Percentiles rank a stretch among this genome's conserved stretches.
Conservation (phyloP, 345 rosid species). For the Carallia pectinifolia region DNA sequence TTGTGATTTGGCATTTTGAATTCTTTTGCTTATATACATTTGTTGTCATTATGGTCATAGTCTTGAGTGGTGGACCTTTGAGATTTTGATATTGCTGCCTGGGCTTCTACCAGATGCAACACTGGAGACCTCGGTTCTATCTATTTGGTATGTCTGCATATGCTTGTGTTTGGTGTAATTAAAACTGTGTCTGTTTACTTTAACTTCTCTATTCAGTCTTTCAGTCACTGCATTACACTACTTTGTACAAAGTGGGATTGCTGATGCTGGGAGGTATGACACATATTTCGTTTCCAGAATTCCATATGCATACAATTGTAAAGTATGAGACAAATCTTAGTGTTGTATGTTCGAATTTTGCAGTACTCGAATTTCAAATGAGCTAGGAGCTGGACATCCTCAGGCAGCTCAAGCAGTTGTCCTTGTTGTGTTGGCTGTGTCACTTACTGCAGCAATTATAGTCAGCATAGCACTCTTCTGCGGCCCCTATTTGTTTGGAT, state of each 20-base stretch:
- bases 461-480: conserved; percentile 28
- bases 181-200: not conserved
- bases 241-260: not conserved
- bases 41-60: not conserved
- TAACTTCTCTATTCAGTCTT: not conserved
- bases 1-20: too few species aligned
- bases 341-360: not conserved
- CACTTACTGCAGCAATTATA: conserved; percentile 22
- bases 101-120: not conserved
- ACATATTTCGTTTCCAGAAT: not conserved
- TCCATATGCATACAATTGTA: not conserved
- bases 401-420: conserved; percentile 33
- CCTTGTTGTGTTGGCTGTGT: conserved; percentile 16
- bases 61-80: conserved; percentile 3
- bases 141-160: not conserved
- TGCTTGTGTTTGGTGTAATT: not conserved
- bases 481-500: conserved; percentile 34
- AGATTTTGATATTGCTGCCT: not conserved
- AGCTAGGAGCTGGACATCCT: conserved; percentile 48
- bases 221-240: not conserved
- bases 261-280: conserved; percentile 44
- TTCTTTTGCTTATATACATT: not conserved
- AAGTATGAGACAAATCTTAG: not conserved
- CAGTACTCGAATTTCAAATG: conserved; percentile 53
- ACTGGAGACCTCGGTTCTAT: not conserved